Base-by-base conservation (phyloP, 176 grass and related monocot genomes). In the Pharus latifolius region DNA sequence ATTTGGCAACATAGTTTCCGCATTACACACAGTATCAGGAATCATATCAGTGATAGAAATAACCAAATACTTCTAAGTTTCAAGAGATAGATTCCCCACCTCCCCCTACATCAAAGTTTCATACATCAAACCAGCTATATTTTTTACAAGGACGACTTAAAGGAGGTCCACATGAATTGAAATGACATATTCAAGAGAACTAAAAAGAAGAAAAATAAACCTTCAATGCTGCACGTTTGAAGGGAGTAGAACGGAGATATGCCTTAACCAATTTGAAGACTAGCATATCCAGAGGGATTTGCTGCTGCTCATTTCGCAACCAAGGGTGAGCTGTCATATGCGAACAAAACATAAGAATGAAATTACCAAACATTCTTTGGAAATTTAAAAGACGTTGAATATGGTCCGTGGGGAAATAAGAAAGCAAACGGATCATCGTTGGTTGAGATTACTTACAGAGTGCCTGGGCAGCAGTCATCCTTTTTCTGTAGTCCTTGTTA, bases 401-500 rank as follows among this genome's bases (percentile, higher is more conserved):
- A 32, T 32, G 67, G 43, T 56, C 67, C 53, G 34, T 17, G 17
- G 6, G 29, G 16, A 61, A 34, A 37, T 40, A 49, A 58, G 5
- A 58, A 66, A 75, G 10, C 25, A 47, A 42, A 58, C 59, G 45
- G 7, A 51, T 22, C 31, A 18, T 34, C 16, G 50, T 23, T n/a
- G 54, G 34, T 17, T 25, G 24, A 44, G 35, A 78, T 24, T 42
- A 80, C 81, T 78, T 86, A 99, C 96, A 84, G 27, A 99, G 79
- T 81, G 96, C 96, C 85, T 99, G 91, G 23, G 84, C 87, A 84
- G 96, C 96, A 60, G 96, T 95, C 84, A 99, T 91, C 76, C 96
- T 91, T 78, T 99, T 99, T 73, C 96, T 91, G 29, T 99, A 99
- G 70, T 99, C 96, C 73, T 99, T 99, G 65, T 88, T 99, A 44